Conservation (phyloP, 805 yeast genomes). For the Yarrowia sp. region DNA sequence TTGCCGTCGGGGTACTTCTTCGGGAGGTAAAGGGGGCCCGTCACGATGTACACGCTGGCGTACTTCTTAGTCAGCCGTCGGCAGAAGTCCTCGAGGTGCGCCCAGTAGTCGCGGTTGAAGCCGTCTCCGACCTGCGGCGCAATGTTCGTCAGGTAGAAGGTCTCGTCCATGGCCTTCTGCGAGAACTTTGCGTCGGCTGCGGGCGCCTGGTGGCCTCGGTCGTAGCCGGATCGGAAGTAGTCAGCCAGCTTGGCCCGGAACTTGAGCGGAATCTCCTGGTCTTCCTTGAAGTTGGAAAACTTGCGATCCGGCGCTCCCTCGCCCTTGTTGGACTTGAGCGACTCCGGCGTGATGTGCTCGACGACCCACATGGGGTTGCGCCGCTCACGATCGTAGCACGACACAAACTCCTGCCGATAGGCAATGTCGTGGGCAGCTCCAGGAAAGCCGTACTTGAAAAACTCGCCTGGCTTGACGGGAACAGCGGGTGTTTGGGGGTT, state of each 20-base stretch:
- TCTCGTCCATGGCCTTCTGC: constrained; percentile 92
- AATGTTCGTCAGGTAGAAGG: constrained; percentile 85
- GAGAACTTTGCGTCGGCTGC: constrained; percentile 95
- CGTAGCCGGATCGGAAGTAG: constrained; percentile 93
- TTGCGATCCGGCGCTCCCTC: constrained; percentile 53
- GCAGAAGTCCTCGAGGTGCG: constrained; percentile 87
- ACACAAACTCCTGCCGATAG: constrained; percentile 69
- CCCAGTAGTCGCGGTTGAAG: constrained; percentile 97
- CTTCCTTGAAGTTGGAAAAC: constrained; percentile 82
- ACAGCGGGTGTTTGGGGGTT: background rate
- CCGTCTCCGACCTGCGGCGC: constrained; percentile 98
- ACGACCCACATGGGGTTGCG: constrained; percentile 77
- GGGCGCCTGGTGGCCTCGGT: constrained; percentile 96
- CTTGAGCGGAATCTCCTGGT: constrained; percentile 69
- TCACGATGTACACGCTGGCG: constrained; percentile 75
- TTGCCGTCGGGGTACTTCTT: constrained; percentile 78
- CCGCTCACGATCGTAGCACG: constrained; percentile 80
- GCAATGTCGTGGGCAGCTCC: constrained; percentile 89
- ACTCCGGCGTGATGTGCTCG: constrained; percentile 80
- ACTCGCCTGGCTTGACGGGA: constrained; percentile 15
- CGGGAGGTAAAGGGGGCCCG: constrained; percentile 93
- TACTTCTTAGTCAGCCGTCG: constrained; percentile 72
- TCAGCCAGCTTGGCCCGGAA: constrained; percentile 79
- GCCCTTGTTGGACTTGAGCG: constrained; percentile 48
- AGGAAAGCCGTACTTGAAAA: constrained; percentile 78